phyloP scores from a whole-genome alignment of 2,329 filamentous ascomycete genomes.

The Neonectria punicea region DNA sequence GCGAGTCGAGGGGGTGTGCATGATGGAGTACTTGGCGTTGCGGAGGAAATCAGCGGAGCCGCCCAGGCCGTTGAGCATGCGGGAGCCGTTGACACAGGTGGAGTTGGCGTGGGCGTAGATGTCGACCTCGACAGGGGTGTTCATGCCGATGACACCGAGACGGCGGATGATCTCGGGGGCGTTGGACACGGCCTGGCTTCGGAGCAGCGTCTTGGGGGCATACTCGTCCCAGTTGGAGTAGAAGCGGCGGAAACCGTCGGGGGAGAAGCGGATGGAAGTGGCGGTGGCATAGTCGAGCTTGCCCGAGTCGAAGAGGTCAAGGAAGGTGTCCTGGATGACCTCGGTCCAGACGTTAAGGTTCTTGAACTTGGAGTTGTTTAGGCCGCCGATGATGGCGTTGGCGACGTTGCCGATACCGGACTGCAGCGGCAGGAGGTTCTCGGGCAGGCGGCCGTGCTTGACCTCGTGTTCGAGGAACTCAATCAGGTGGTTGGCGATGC shows the following conservation, averaged over 20 bases:
- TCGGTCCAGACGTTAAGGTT: constrained; percentile 95
- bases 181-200: constrained; percentile 90
- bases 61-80: constrained; percentile 88
- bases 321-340: constrained; percentile 91
- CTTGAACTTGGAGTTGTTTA: constrained; percentile 83
- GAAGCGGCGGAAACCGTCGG: constrained; percentile 90
- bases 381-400: constrained; percentile 88
- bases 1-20: constrained; percentile 88
- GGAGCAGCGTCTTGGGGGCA: constrained; percentile 82
- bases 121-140: constrained; percentile 93
- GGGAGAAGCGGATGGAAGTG: constrained; percentile 90
- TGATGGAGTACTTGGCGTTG: constrained; percentile 85
- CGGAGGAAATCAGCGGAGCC: constrained; percentile 86
- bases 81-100: constrained; percentile 87
- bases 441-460: constrained; percentile 77
- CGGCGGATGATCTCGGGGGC: constrained; percentile 90
- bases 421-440: constrained; percentile 82
- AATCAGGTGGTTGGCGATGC: constrained; percentile 83
- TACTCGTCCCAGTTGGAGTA: constrained; percentile 87
- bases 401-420: constrained; percentile 94
- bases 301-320: constrained; percentile 90
- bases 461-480: constrained; percentile 89
- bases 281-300: constrained; percentile 90
- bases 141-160: constrained; percentile 91
- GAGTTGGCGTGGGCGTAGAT: constrained; percentile 95